Conservation (phyloP, 2,329 filamentous ascomycete genomes). For the Talaromyces sp. region DNA sequence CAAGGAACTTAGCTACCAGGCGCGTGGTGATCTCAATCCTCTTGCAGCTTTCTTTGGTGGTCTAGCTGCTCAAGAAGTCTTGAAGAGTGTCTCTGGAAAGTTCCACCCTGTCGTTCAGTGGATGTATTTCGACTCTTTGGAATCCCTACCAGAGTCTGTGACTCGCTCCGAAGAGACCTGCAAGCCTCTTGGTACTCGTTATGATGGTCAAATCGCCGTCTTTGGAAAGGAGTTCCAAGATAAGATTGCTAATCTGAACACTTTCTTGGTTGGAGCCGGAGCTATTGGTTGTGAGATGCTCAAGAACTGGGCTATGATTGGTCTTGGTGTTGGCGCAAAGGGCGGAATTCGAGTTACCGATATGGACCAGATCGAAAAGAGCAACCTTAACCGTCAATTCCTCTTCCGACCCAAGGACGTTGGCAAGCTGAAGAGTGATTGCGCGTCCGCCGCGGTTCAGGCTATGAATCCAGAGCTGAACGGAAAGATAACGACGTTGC, state of each 20-base stretch:
- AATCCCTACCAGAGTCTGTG: conserved; percentile 76
- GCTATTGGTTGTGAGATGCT: conserved; percentile 99
- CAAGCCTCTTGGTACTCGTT: conserved; percentile 78
- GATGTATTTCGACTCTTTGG: conserved; percentile 97
- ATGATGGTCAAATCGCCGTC: conserved; percentile 95
- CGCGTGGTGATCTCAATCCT: conserved; percentile 81
- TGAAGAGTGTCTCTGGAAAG: conserved; percentile 97
- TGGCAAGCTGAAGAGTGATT: conserved; percentile 93
- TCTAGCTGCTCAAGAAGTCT: conserved; percentile 85
- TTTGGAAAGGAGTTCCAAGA: conserved; percentile 93
- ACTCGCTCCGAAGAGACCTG: conserved; percentile 81
- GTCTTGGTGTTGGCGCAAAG: conserved; percentile 79
- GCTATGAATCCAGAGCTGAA: conserved; percentile 91
- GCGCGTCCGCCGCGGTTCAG: conserved; percentile 82
- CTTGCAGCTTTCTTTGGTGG: conserved; percentile 96
- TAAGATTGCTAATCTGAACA: conserved; percentile 82
- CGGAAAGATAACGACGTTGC: conserved; percentile 79
- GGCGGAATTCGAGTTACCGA: conserved; percentile 92
- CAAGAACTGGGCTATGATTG: conserved; percentile 99
- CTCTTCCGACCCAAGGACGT: conserved; percentile 92
- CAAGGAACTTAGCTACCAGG: conserved; percentile 91
- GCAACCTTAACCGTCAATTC: conserved; percentile 96
- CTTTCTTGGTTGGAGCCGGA: conserved; percentile 93
- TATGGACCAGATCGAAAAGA: conserved; percentile 98
- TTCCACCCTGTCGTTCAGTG: conserved; percentile 95